Evolutionary conservation across 2,329 filamentous ascomycete species (phyloP).

Genomic region (Hypoxylon sp.): DNA sequence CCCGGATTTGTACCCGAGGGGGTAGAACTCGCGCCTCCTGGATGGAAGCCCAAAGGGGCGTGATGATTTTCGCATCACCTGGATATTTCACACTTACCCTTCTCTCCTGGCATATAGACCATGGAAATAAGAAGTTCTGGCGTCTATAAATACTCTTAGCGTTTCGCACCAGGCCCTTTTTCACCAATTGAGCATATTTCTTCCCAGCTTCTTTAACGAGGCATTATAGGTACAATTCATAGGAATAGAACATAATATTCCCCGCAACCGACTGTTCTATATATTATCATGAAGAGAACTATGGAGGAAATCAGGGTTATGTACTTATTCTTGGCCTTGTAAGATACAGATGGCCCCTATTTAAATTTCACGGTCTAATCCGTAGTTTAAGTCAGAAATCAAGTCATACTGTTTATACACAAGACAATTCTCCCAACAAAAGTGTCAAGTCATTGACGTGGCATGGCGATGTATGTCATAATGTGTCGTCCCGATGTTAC

Average conservation of each 20-base stretch:
- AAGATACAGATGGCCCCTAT: background rate
- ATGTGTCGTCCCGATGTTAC: background rate
- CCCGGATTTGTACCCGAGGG: constrained; percentile 50
- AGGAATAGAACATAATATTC: background rate
- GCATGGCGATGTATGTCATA: background rate
- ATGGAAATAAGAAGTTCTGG: constrained; percentile 1
- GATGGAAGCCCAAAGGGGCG: constrained; percentile 47
- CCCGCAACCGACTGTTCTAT: background rate
- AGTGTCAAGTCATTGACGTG: background rate
- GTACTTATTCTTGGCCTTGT: background rate
- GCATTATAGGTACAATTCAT: background rate
- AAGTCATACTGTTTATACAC: background rate
- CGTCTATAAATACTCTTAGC: background rate
- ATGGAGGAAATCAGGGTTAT: background rate
- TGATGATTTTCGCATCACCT: background rate
- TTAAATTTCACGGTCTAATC: background rate
- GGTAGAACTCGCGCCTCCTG: constrained; percentile 48
- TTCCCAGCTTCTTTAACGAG: background rate
- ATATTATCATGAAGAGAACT: background rate
- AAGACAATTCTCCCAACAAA: background rate
- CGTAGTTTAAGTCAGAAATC: background rate
- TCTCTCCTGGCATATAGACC: background rate
- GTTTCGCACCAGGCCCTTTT: background rate
- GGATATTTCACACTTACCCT: background rate
- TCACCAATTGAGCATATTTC: background rate